Conservation (phyloP, 192 early-diverging fungal genomes). For the Hyaloraphidium curvatum region DNA sequence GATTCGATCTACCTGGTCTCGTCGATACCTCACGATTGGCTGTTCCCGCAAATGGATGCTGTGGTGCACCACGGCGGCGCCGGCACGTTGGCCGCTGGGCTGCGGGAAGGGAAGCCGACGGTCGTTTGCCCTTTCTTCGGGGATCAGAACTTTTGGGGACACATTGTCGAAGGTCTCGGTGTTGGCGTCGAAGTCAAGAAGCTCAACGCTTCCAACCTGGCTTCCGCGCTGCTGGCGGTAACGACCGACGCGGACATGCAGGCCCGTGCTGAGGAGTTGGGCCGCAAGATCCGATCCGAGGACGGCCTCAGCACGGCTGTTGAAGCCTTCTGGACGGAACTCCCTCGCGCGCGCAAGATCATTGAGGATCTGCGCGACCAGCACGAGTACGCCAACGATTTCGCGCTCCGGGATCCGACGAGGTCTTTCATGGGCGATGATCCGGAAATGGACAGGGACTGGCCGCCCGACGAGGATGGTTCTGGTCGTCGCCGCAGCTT, state of each 20-base stretch:
- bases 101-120: conserved; percentile 51
- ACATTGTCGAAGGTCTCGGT: conserved; percentile 39
- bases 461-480: too few species aligned
- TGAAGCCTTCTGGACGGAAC: too few species aligned
- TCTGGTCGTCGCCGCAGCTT: too few species aligned
- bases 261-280: conserved; percentile 21
- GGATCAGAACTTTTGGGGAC: conserved; percentile 49
- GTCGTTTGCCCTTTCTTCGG: conserved; percentile 53
- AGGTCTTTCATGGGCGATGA: too few species aligned
- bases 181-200: conserved; percentile 37
- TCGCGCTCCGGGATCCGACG: too few species aligned
- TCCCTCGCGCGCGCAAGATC: too few species aligned
- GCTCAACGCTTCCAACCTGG: conserved; percentile 27
- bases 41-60: conserved; percentile 38
- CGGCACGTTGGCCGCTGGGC: conserved; percentile 49
- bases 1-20: conserved; percentile 28
- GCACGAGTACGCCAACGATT: too few species aligned
- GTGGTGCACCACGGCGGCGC: conserved; percentile 67
- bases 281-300: conserved; percentile 33
- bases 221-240: conserved; percentile 22
- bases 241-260: conserved; percentile 36
- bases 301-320: conserved; percentile 37
- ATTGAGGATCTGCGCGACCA: too few species aligned
- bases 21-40: conserved; percentile 59
- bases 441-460: too few species aligned